Evolutionary conservation across 257 asterid species (phyloP), one percentile per base, ranked within the genome.

Genomic region (Plantago elongata): DNA sequence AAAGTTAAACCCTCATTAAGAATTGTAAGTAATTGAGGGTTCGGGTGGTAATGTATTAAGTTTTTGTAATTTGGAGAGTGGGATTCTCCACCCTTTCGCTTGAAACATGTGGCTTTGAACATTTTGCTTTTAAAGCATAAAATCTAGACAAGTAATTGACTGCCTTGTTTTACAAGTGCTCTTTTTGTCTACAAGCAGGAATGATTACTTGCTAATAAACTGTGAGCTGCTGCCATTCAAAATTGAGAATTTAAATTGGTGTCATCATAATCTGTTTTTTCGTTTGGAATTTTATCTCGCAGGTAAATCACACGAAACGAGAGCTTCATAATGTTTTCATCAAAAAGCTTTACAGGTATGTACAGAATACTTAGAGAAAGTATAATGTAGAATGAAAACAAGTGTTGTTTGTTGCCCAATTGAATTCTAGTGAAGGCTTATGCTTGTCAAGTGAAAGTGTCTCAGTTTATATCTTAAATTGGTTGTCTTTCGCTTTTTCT

Each of bases 271-370:
- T 47, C 42, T 15, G 15, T 18, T 14, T 42, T 10, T 9, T 58
- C 45, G 13, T 13, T 61, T 57, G 42, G 43, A 3, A 3, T 68
- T 77, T 58, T 30, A 11, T 65, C 70, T 61, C 12, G 61, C 82
- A 90, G 98, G 98, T 90, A 52, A 83, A 90, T 77, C 96, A 82
- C 72, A 87, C 99, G 54, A 93, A 87, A 72, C 74, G 96, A 68
- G 97, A 87, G 78, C 88, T 93, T 68, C 99, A 82, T 75, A 88
- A 88, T 54, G 81, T 82, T 44, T 82, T 88, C 71, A 90, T 90
- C 67, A 63, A 69, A 68, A 79, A 65, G 69, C 87, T 90, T 61
- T 90, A 90, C 89, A 85, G 95, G 98, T 87, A 82, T 61, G 50
- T 44, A 48, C 42, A 40, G 38, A 37, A 15, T 57, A 40, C 15